Evolutionary conservation across 257 asterid genomes (phyloP).

Genomic region (Cordia subcordata): DNA sequence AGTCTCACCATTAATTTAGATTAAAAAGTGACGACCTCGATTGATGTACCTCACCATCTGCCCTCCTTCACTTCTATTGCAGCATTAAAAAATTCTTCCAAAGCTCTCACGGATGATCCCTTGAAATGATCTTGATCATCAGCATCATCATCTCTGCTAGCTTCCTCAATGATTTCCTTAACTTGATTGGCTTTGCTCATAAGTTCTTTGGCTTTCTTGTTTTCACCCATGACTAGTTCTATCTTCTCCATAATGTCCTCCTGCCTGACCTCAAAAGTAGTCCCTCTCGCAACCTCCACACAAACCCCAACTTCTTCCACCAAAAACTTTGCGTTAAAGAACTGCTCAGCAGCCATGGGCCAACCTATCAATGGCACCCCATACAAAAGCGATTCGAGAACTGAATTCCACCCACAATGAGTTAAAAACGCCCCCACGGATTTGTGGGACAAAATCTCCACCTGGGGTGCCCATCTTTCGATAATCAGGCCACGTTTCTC

Average conservation of each 20-base stretch:
- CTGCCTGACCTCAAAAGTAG: conserved; percentile 37
- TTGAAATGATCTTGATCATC: conserved; percentile 21
- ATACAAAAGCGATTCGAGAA: conserved; percentile 42
- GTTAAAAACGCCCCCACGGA: conserved; percentile 41
- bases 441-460: conserved; percentile 41
- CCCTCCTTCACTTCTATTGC: conserved; percentile 27
- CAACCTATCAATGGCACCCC: conserved; percentile 55
- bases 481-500: conserved; percentile 38
- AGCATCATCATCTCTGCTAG: conserved; percentile 31
- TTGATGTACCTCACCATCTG: conserved; percentile 9
- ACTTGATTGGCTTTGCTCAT: conserved; percentile 34
- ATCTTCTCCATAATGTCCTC: conserved; percentile 42
- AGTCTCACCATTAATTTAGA: no score
- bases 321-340: conserved; percentile 46
- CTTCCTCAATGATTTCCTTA: conserved; percentile 28
- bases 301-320: conserved; percentile 51
- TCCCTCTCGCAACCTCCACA: conserved; percentile 60
- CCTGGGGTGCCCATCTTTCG: conserved; percentile 54
- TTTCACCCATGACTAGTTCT: conserved; percentile 50
- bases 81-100: conserved; percentile 42
- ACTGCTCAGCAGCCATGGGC: conserved; percentile 65
- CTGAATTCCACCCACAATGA: conserved; percentile 72
- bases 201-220: conserved; percentile 27
- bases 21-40: no score
- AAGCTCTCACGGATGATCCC: conserved; percentile 49